A percentile compares a stretch with the other conserved stretches of the same genome.
Evolutionary conservation across 805 yeast genomes (phyloP).

Genomic region (Pichia exigua): DNA sequence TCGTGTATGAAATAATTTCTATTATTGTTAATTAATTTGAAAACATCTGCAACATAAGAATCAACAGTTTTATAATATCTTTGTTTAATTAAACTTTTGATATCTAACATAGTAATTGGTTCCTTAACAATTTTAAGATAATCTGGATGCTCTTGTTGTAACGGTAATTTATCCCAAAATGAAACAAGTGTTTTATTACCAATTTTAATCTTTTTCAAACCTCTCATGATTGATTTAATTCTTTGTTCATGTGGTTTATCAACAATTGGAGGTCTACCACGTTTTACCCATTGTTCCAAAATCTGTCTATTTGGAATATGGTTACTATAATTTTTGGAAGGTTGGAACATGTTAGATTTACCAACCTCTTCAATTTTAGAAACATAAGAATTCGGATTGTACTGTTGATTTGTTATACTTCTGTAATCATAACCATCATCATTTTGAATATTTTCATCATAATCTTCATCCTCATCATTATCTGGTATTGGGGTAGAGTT

Average conservation of each 20-base stretch:
- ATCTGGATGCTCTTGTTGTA: conserved; percentile 43
- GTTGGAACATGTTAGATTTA: conserved; percentile 21
- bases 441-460: conserved; percentile 14
- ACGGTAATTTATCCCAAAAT: conserved; percentile 79
- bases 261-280: conserved; percentile 88
- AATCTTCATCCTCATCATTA: conserved; percentile 15
- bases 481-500: conserved; percentile 7
- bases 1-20: conserved; percentile 55
- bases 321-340: conserved; percentile 19
- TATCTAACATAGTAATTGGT: conserved; percentile 64
- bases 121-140: conserved; percentile 47
- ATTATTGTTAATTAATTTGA: conserved; percentile 65
- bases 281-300: conserved; percentile 46
- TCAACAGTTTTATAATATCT: conserved; percentile 74
- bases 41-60: conserved; percentile 68
- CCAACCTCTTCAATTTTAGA: conserved; percentile 22
- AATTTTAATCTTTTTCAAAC: conserved; percentile 62
- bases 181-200: conserved; percentile 38
- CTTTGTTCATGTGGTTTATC: conserved; percentile 89
- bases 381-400: conserved; percentile 23
- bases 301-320: conserved; percentile 18
- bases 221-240: conserved; percentile 78
- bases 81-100: conserved; percentile 76
- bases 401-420: conserved; percentile 12
- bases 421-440: conserved; percentile 14